Evolutionary conservation across 73 alveolate species (phyloP).

Genomic region (Paramecium tetraurelia): DNA sequence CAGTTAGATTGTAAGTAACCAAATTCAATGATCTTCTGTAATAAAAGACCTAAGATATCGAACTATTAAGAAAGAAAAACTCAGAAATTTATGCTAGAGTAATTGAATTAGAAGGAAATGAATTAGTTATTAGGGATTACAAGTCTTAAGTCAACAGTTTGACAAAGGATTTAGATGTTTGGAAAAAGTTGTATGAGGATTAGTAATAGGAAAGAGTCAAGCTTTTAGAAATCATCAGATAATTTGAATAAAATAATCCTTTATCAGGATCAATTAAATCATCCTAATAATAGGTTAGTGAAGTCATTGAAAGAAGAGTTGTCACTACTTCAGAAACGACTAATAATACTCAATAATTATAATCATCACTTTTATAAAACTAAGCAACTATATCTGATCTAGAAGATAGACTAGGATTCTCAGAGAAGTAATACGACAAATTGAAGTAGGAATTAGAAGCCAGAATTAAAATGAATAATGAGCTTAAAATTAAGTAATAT

Average conservation of each 20-base stretch:
- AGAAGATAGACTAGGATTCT: neutral
- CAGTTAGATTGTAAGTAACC: neutral
- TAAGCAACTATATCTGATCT: neutral
- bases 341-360: neutral
- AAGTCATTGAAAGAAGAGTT: neutral
- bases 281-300: neutral
- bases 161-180: neutral
- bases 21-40: neutral
- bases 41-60: neutral
- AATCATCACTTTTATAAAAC: neutral
- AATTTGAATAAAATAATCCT: neutral
- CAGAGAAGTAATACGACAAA: neutral
- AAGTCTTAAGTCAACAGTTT: neutral
- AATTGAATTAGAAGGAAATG: slow-evolving; percentile 19
- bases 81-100: neutral
- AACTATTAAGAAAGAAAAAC: neutral
- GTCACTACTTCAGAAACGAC: neutral
- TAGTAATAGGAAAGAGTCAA: neutral
- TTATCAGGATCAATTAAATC: neutral
- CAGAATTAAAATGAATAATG: neutral
- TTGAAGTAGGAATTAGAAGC: neutral
- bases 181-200: neutral
- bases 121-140: neutral
- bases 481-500: neutral
- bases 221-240: neutral